Evolutionary conservation across 306 rosid genomes (phyloP).

Genomic region (Glycyrrhiza uralensis): DNA sequence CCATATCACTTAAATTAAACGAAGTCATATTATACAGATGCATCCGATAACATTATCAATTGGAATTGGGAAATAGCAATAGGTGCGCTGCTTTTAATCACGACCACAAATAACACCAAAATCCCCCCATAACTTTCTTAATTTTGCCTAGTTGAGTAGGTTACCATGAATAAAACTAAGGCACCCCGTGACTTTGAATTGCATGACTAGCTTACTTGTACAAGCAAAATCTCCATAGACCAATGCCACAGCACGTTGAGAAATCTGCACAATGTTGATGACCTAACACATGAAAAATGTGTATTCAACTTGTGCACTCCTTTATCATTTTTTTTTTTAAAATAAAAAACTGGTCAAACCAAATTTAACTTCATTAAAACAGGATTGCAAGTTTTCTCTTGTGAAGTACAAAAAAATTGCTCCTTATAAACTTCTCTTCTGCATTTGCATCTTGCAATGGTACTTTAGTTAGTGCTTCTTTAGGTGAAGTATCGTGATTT

Average conservation of each 20-base stretch:
- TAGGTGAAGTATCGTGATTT: background rate
- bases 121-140: background rate
- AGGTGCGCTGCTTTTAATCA: background rate
- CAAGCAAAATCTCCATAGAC: constrained; percentile 23
- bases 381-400: constrained; percentile 43
- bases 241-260: constrained; percentile 8
- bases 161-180: constrained; percentile 12
- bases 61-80: background rate
- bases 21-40: background rate
- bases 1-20: background rate
- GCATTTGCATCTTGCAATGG: background rate
- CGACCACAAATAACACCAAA: constrained; percentile 18
- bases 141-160: constrained; percentile 13
- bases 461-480: constrained; percentile 14
- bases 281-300: constrained; percentile 54
- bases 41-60: background rate
- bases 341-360: constrained; percentile 54
- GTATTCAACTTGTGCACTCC: constrained; percentile 1
- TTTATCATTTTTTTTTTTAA: background rate
- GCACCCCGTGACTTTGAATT: background rate
- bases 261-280: constrained; percentile 48
- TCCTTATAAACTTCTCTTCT: constrained; percentile 30
- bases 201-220: constrained; percentile 21
- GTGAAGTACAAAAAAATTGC: background rate
- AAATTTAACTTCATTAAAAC: constrained; percentile 37